Evolutionary conservation across 2,329 filamentous ascomycete genomes (phyloP).

Genomic region (Penicillium sclerotiorum): DNA sequence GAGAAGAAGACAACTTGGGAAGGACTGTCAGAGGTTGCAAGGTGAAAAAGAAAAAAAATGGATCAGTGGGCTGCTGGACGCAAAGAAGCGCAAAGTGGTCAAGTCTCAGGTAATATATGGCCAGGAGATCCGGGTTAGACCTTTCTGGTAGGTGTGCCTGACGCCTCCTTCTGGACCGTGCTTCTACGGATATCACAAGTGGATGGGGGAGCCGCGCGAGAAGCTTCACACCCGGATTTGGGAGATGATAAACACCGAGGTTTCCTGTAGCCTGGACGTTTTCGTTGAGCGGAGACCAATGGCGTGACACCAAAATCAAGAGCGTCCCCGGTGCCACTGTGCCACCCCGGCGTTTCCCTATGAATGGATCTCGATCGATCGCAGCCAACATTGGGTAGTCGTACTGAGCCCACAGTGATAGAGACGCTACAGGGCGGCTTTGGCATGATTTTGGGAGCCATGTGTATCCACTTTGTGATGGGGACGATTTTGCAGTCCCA

Average conservation of each 20-base stretch:
- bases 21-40: slow-evolving; percentile 4
- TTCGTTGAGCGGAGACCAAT: slow-evolving; percentile 12
- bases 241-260: slow-evolving; percentile 1
- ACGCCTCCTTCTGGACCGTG: slow-evolving; percentile 17
- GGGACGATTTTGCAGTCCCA: slow-evolving; percentile 8
- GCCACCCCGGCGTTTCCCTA: slow-evolving; percentile 5
- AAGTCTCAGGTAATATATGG: slow-evolving; percentile 16
- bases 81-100: slow-evolving; percentile 16
- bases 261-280: slow-evolving; percentile 12
- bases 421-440: slow-evolving; percentile 14
- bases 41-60: neutral
- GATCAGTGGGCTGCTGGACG: neutral
- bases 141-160: slow-evolving; percentile 24
- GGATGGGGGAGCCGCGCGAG: slow-evolving; percentile 28
- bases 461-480: slow-evolving; percentile 12
- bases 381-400: slow-evolving; percentile 10
- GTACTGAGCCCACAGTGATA: slow-evolving; percentile 14
- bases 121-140: slow-evolving; percentile 10
- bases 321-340: slow-evolving; percentile 8
- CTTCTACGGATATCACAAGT: slow-evolving; percentile 21
- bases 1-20: slow-evolving; percentile 1
- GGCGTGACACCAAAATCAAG: slow-evolving; percentile 8
- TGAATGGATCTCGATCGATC: slow-evolving; percentile 24
- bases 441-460: slow-evolving; percentile 8
- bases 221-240: slow-evolving; percentile 20